Evolutionary conservation across 768 basidiomycete species (phyloP), one percentile per base, ranked within the genome.

Genomic region (Russula compacta): DNA sequence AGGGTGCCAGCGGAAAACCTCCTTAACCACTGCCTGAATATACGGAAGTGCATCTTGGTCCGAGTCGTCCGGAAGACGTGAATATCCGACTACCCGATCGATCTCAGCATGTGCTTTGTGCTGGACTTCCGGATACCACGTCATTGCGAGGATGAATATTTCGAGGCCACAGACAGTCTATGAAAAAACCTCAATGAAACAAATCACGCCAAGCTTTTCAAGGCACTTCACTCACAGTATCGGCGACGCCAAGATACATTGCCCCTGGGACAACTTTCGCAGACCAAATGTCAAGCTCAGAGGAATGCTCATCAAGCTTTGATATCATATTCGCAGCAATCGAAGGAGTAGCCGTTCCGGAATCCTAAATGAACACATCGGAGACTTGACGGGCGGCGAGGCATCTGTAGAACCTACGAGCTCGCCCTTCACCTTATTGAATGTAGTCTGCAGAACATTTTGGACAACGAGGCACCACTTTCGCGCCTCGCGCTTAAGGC

Each of bases 401-500:
- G 15, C 17, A 17, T 29, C 17, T 17, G 9, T 7, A 33, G 17
- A 49, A 49, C 48, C 32, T 15, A 49, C 48, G 14, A 49, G 29
- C 8, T 49, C 48, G 17, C 48, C 17, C 32, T 49, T 33, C 29
- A 49, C 48, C 17, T 49, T 49, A 15, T 49, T 24, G 32, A 17
- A 33, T 49, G 48, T 6, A 6, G 48, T 3, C 29, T 49, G 48
- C 32, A 32, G 15, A 17, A 29, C 48, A 32, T 8, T 33, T 15
- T 49, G 29, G 21, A 49, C 29, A 15, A 32, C 17, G 15, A 15
- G 48, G 8, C 29, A 3, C 48, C 48, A 49, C 8, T 49, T 15
- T 3, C 29, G 29, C 9, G 48, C 48, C 9, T 3, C 2, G 1
- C 32, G 29, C 44, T 69, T 65, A 64, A 71, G 71, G 4, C 61